These are phyloP conservation scores for Candida krabiensis DNA, from an alignment of 805 yeast species.

Conservation along the genomic window DNA sequence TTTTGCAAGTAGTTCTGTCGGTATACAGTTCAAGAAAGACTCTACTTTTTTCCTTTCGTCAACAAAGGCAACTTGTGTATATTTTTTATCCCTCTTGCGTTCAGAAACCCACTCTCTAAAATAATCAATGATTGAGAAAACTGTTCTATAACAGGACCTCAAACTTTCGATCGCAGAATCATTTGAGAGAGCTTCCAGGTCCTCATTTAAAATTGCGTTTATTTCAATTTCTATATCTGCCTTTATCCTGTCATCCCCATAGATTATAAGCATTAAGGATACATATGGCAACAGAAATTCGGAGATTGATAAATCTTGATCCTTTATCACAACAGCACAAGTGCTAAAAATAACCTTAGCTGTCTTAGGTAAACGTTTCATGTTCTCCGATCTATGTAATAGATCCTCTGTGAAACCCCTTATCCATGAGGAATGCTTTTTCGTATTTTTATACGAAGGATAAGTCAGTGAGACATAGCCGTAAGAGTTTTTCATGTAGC, in stretches of 20 bases:
- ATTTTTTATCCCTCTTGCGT: constrained; percentile 33
- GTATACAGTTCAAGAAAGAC: constrained; percentile 52
- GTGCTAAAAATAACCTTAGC: constrained; percentile 55
- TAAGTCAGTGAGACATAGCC: constrained; percentile 46
- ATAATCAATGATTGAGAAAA: constrained; percentile 80
- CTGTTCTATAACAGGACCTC: constrained; percentile 65
- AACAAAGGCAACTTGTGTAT: constrained; percentile 10
- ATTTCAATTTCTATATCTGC: constrained; percentile 60
- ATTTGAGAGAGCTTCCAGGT: constrained; percentile 44
- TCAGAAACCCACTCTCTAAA: constrained; percentile 71
- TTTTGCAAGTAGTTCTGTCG: constrained; percentile 69
- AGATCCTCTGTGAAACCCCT: constrained; percentile 66
- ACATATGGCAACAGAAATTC: constrained; percentile 77
- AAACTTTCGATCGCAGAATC: constrained; percentile 56
- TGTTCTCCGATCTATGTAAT: constrained; percentile 42
- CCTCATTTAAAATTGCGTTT: constrained; percentile 51
- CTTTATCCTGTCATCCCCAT: constrained; percentile 37
- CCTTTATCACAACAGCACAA: constrained; percentile 63
- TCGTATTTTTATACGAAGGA: constrained; percentile 62
- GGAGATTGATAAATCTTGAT: constrained; percentile 68
- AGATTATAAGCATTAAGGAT: constrained; percentile 55
- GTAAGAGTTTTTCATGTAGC: constrained; percentile 58
- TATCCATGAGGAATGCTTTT: constrained; percentile 71
- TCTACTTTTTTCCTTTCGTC: constrained; percentile 40
- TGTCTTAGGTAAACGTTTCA: constrained; percentile 23